phyloP scores from a whole-genome alignment of 805 yeast species.

The Clavispora carvajalis region DNA sequence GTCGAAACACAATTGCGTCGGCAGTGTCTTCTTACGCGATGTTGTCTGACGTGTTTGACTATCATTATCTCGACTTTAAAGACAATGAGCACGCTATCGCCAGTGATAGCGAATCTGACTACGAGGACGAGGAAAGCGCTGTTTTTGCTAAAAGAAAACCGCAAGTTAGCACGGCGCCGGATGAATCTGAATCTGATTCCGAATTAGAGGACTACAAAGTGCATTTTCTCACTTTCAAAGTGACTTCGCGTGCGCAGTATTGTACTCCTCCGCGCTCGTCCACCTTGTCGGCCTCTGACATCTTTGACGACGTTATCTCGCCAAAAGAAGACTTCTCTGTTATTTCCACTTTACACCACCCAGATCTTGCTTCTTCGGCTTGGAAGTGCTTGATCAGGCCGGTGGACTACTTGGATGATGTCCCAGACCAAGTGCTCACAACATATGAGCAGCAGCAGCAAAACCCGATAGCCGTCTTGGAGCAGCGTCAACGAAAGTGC shows the following conservation, averaged over 20 bases:
- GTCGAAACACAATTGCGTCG: slow-evolving; percentile 5
- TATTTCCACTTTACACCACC: slow-evolving; percentile 6
- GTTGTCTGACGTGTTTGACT: slow-evolving; percentile 15
- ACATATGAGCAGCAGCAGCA: background rate
- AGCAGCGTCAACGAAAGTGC: background rate
- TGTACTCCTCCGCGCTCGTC: slow-evolving; percentile 8
- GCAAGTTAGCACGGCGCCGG: background rate
- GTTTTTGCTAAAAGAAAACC: background rate
- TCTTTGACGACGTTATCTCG: slow-evolving; percentile 6
- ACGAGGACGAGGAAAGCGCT: slow-evolving; percentile 4
- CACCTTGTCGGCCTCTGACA: slow-evolving; percentile 6
- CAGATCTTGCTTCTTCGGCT: slow-evolving; percentile 5
- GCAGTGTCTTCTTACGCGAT: slow-evolving; percentile 11
- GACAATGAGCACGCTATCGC: slow-evolving; percentile 10
- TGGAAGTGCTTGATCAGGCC: background rate
- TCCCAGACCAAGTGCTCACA: slow-evolving; percentile 1
- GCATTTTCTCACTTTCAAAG: slow-evolving; percentile 15
- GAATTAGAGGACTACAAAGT: slow-evolving; percentile 13
- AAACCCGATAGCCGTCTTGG: background rate
- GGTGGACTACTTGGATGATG: slow-evolving; percentile 5
- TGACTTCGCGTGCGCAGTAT: slow-evolving; percentile 12
- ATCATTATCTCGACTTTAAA: slow-evolving; percentile 6
- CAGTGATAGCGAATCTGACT: slow-evolving; percentile 15
- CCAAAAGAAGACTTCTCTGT: background rate
- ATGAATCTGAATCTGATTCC: slow-evolving; percentile 10